phyloP scores from a whole-genome alignment of 2,329 filamentous ascomycete species.

The Botrytis squamosa region DNA sequence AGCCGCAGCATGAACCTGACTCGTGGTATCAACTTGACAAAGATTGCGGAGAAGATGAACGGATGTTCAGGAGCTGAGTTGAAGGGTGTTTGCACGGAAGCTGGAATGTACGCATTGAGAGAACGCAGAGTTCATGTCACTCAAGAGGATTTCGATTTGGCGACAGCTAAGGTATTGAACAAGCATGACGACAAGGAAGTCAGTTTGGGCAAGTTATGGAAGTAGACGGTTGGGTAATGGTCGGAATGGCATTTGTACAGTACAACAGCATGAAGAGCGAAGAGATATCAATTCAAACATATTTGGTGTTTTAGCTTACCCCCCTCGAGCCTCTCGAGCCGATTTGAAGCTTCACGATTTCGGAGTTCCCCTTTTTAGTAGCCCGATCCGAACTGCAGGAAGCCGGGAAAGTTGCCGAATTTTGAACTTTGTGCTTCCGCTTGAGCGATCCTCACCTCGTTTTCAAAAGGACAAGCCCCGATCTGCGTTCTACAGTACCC shows the following conservation, averaged over 20 bases:
- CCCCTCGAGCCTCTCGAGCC: not conserved
- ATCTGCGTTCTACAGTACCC: not conserved
- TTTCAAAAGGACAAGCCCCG: not conserved
- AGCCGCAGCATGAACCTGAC: slow-evolving; percentile 98
- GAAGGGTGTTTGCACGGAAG: slow-evolving; percentile 98
- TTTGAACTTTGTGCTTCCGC: not conserved
- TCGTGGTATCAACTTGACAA: slow-evolving; percentile 92
- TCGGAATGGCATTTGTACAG: slow-evolving; percentile 35
- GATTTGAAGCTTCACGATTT: not conserved
- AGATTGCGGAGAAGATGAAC: slow-evolving; percentile 99
- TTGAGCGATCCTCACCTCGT: slow-evolving; percentile 10
- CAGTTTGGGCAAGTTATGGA: slow-evolving; percentile 83
- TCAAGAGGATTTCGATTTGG: slow-evolving; percentile 97
- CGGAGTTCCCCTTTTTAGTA: not conserved
- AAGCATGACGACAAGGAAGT: slow-evolving; percentile 99
- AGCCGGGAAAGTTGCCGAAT: slow-evolving; percentile 1
- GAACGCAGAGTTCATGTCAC: slow-evolving; percentile 97
- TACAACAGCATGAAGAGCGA: slow-evolving; percentile 34
- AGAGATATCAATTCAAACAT: slow-evolving; percentile 20
- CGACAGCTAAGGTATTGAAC: slow-evolving; percentile 98
- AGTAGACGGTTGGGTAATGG: slow-evolving; percentile 47
- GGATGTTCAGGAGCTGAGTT: slow-evolving; percentile 96
- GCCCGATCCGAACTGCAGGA: slow-evolving; percentile 2
- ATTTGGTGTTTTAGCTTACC: slow-evolving; percentile 8
- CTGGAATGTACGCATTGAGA: slow-evolving; percentile 95